Evolutionary conservation across 2,329 filamentous ascomycete genomes (phyloP).

Genomic region (Penicillium decumbens): DNA sequence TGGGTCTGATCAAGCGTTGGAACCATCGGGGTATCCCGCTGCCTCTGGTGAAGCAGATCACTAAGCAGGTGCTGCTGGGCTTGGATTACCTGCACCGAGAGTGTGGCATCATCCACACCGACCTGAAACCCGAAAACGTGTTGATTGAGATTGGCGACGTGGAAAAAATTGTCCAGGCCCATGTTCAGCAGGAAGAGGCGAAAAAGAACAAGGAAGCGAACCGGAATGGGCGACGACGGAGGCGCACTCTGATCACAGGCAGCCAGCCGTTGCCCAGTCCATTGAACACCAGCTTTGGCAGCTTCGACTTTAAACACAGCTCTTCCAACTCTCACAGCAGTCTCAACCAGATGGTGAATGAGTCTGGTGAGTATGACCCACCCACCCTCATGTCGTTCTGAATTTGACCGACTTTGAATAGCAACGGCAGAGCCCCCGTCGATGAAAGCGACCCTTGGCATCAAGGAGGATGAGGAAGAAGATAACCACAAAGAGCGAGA

Average conservation of each 20-base stretch:
- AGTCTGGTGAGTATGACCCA: slow-evolving; percentile 55
- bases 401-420: slow-evolving; percentile 34
- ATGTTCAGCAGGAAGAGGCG: slow-evolving; percentile 66
- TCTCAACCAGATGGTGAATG: slow-evolving; percentile 77
- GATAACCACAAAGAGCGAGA: slow-evolving; percentile 74
- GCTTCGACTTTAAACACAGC: slow-evolving; percentile 60
- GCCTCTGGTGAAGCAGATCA: slow-evolving; percentile 95
- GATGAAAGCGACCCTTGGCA: slow-evolving; percentile 52
- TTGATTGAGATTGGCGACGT: slow-evolving; percentile 98
- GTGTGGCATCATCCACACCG: slow-evolving; percentile 98
- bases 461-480: slow-evolving; percentile 57
- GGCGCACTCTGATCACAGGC: slow-evolving; percentile 91
- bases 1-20: slow-evolving; percentile 96
- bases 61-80: slow-evolving; percentile 92
- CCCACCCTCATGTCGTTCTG: slow-evolving; percentile 28
- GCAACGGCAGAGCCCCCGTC: slow-evolving; percentile 48
- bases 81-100: slow-evolving; percentile 95
- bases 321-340: slow-evolving; percentile 66
- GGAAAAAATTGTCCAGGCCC: slow-evolving; percentile 95
- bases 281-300: slow-evolving; percentile 84
- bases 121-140: slow-evolving; percentile 96
- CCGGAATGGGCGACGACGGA: slow-evolving; percentile 80
- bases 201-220: slow-evolving; percentile 80
- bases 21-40: slow-evolving; percentile 97
- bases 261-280: slow-evolving; percentile 94